Evolutionary conservation across 352 stramenopile species (phyloP).

Genomic region (Peronospora tabacina): DNA sequence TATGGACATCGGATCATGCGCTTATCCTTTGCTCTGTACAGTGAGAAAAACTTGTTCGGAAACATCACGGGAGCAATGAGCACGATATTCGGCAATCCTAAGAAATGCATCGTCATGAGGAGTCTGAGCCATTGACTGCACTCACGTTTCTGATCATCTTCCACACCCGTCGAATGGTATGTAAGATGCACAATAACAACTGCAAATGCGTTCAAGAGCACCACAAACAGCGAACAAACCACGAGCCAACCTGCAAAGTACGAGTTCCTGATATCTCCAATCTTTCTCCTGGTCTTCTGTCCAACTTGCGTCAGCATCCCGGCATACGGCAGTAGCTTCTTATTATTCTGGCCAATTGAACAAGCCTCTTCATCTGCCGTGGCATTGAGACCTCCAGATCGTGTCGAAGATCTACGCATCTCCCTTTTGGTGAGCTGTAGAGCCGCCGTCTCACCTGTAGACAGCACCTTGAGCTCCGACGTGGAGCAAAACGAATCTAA

Average conservation of each 20-base stretch:
- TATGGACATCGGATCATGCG: constrained; percentile 60
- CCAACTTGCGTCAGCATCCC: constrained; percentile 28
- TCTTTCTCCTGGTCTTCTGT: constrained; percentile 23
- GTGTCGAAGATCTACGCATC: constrained; percentile 11
- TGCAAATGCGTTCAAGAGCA: constrained; percentile 36
- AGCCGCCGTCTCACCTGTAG: constrained; percentile 8
- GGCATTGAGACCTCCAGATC: constrained; percentile 5
- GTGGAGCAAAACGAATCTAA: constrained; percentile 7
- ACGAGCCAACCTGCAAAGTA: constrained; percentile 72
- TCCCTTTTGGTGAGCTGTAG: constrained; percentile 8
- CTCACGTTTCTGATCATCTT: constrained; percentile 14
- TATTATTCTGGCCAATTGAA: background rate
- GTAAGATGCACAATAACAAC: constrained; percentile 32
- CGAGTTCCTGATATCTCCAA: constrained; percentile 52
- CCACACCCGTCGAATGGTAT: constrained; percentile 17
- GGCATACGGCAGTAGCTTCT: constrained; percentile 12
- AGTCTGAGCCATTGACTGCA: constrained; percentile 32
- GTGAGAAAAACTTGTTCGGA: constrained; percentile 36
- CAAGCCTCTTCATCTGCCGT: constrained; percentile 1
- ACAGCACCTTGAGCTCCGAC: constrained; percentile 14
- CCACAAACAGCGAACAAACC: constrained; percentile 42
- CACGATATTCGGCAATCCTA: constrained; percentile 46
- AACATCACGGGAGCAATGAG: constrained; percentile 53
- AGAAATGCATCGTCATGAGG: constrained; percentile 41
- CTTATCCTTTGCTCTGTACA: constrained; percentile 47